A percentile compares a stretch with the other conserved stretches of the same genome.
Evolutionary conservation across 2,329 filamentous ascomycete species (phyloP).

Genomic region (Aspergillaceae sp.): DNA sequence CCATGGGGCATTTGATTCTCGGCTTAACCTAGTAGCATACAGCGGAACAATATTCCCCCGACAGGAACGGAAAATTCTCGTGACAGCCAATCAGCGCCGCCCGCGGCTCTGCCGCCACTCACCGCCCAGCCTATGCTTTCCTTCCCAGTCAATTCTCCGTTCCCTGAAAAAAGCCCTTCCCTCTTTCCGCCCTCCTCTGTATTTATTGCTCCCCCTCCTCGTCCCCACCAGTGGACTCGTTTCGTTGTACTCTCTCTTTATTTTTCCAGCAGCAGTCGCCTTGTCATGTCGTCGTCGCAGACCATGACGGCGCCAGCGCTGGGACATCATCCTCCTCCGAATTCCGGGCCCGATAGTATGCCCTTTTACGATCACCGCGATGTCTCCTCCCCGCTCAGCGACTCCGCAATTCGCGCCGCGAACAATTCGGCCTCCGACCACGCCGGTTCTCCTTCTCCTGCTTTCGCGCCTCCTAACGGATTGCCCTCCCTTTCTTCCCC

Average conservation of each 20-base stretch:
- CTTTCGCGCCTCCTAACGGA: slow-evolving; percentile 22
- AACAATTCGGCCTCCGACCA: slow-evolving; percentile 27
- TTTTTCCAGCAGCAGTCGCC: slow-evolving; percentile 15
- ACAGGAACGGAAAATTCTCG: neutral
- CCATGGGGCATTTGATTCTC: too few relatives aligned
- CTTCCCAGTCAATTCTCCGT: slow-evolving; percentile 6
- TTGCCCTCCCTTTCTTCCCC: slow-evolving; percentile 11
- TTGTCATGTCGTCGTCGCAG: slow-evolving; percentile 40
- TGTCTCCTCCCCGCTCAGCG: slow-evolving; percentile 23
- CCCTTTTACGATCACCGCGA: slow-evolving; percentile 25
- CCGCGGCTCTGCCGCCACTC: slow-evolving; percentile 6
- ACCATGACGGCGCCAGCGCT: slow-evolving; percentile 41
- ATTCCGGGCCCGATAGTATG: slow-evolving; percentile 31
- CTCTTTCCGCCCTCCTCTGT: slow-evolving; percentile 13
- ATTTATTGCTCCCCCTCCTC: slow-evolving; percentile 9
- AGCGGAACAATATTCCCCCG: neutral
- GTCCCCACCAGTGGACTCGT: slow-evolving; percentile 6
- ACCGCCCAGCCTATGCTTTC: slow-evolving; percentile 7
- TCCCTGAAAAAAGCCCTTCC: slow-evolving; percentile 5
- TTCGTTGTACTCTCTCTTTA: too few relatives aligned
- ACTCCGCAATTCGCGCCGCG: slow-evolving; percentile 32
- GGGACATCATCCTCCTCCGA: slow-evolving; percentile 37
- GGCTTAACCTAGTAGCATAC: neutral
- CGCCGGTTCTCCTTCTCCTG: slow-evolving; percentile 15
- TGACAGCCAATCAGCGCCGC: neutral